phyloP scores from a whole-genome alignment of 805 yeast species.

The Hemisphaericaspora nanyangensis region DNA sequence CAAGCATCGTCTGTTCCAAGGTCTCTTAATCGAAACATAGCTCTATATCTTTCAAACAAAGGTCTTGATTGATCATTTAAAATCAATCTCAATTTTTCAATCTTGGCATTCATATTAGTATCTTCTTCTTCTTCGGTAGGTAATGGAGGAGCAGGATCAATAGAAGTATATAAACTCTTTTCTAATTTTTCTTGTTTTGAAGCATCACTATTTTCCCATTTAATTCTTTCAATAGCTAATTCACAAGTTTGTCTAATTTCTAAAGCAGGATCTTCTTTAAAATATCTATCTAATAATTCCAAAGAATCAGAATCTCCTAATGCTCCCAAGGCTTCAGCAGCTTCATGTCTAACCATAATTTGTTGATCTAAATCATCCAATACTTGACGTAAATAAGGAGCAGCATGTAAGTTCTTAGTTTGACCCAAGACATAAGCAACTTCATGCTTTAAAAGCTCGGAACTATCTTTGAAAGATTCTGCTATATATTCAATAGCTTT shows the following conservation, averaged over 20 bases:
- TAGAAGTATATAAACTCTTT: slow-evolving; percentile 73
- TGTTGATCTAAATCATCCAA: slow-evolving; percentile 67
- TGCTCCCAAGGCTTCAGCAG: slow-evolving; percentile 98
- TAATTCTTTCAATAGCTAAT: slow-evolving; percentile 90
- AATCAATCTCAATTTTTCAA: slow-evolving; percentile 61
- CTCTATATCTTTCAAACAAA: slow-evolving; percentile 91
- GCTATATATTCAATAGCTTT: slow-evolving; percentile 78
- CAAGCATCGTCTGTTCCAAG: slow-evolving; percentile 92
- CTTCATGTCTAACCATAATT: slow-evolving; percentile 98
- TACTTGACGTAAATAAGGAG: slow-evolving; percentile 70
- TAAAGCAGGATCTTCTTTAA: slow-evolving; percentile 68
- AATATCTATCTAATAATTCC: slow-evolving; percentile 59
- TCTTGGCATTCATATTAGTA: slow-evolving; percentile 44
- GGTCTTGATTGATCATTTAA: slow-evolving; percentile 76
- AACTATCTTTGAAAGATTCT: slow-evolving; percentile 72
- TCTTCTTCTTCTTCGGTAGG: slow-evolving; percentile 47
- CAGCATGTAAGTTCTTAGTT: slow-evolving; percentile 77
- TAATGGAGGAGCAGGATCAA: slow-evolving; percentile 98
- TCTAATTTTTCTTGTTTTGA: slow-evolving; percentile 68
- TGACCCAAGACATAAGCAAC: slow-evolving; percentile 97
- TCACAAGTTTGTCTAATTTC: slow-evolving; percentile 98
- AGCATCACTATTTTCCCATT: slow-evolving; percentile 78
- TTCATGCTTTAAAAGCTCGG: slow-evolving; percentile 94
- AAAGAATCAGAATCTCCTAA: slow-evolving; percentile 77
- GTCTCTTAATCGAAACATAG: slow-evolving; percentile 97